phyloP scores from a whole-genome alignment of 306 rosid species.

The Quercus bicolor region DNA sequence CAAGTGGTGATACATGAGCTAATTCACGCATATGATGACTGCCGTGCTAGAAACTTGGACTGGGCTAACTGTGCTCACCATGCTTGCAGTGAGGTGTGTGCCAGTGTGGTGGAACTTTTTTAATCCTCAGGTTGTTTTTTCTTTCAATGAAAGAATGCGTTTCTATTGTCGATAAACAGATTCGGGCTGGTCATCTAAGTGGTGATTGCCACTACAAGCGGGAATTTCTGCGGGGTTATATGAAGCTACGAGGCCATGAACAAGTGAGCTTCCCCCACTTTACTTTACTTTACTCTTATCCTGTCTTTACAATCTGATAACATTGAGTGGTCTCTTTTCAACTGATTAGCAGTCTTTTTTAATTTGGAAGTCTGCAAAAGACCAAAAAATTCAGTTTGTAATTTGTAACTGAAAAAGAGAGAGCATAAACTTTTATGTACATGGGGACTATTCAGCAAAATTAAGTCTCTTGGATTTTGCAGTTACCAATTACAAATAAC shows the following conservation, averaged over 20 bases:
- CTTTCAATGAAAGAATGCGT: neutral
- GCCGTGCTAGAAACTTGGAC: conserved; percentile 71
- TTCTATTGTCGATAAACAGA: conserved; percentile 42
- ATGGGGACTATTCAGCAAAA: neutral
- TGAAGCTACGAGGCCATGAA: conserved; percentile 72
- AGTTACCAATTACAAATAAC: neutral
- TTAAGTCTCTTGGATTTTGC: neutral
- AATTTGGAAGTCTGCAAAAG: neutral
- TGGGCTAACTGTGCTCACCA: conserved; percentile 94
- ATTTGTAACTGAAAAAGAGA: neutral
- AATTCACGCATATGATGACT: conserved; percentile 84
- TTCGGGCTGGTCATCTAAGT: conserved; percentile 85
- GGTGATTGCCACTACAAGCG: conserved; percentile 94
- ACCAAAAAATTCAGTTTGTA: neutral
- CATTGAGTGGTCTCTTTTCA: neutral
- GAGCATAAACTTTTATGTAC: neutral
- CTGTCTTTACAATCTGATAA: neutral
- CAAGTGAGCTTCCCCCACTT: conserved; percentile 41
- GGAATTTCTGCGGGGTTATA: conserved; percentile 62
- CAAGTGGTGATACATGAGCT: conserved; percentile 79
- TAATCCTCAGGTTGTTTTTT: neutral
- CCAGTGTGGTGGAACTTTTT: conserved; percentile 10
- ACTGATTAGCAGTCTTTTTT: neutral
- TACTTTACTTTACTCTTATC: neutral
- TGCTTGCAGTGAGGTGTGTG: conserved; percentile 83